Conservation (phyloP, 108 stramenopile genomes). For the Pseudonitzschia delicatissima region DNA sequence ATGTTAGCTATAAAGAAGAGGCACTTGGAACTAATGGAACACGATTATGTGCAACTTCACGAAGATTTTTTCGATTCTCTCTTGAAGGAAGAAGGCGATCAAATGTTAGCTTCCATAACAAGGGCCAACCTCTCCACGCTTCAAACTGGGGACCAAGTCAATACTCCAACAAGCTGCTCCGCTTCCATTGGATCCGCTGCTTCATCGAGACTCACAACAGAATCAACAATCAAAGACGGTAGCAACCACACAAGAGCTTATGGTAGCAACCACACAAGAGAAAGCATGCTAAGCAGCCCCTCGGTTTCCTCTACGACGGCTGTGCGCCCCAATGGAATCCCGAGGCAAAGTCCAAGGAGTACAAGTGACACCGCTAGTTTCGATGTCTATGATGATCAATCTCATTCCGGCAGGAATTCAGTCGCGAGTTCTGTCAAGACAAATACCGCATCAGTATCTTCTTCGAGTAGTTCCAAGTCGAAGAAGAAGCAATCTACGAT, state of each 20-base stretch:
- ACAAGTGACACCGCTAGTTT: constrained; percentile 7
- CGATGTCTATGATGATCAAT: constrained; percentile 28
- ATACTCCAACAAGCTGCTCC: too few species aligned
- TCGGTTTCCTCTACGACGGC: not conserved
- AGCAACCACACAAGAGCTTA: too few species aligned
- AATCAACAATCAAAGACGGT: too few species aligned
- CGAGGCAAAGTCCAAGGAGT: not conserved
- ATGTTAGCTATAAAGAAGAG: not conserved
- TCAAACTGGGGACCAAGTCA: not conserved
- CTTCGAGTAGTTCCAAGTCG: too few species aligned
- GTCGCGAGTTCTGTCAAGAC: not conserved
- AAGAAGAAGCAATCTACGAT: not conserved
- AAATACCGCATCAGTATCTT: not conserved
- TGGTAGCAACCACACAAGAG: not conserved
- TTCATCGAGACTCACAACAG: too few species aligned
- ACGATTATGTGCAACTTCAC: constrained; percentile 36
- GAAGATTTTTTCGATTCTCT: constrained; percentile 50
- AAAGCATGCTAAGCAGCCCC: not conserved
- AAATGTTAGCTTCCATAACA: not conserved
- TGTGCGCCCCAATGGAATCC: too few species aligned
- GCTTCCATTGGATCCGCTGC: too few species aligned
- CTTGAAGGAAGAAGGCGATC: constrained; percentile 31
- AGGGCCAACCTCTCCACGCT: not conserved
- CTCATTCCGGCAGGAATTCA: constrained; percentile 13
- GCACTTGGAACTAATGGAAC: constrained; percentile 9